Percentiles rank a stretch among this genome's conserved stretches.
Conservation (phyloP, 352 stramenopile genomes). For the Globisporangium radiosum region DNA sequence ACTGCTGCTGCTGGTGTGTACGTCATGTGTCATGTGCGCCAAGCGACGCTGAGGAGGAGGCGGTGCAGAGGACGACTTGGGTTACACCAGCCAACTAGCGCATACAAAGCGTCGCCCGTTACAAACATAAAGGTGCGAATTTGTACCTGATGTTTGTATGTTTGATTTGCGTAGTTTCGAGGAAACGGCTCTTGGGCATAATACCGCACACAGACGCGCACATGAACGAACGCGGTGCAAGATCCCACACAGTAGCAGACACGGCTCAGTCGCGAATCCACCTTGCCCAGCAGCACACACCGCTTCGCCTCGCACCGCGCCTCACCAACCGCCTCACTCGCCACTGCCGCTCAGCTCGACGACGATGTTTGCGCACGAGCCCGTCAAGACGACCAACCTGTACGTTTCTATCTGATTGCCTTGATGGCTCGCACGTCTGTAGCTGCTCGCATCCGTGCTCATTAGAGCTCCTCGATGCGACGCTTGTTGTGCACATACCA, state of each 20-base stretch:
- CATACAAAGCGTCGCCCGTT: no score
- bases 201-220: background rate
- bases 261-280: background rate
- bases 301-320: background rate
- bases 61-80: no score
- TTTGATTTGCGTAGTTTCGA: background rate
- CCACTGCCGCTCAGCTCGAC: background rate
- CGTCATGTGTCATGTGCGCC: no score
- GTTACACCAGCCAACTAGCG: no score
- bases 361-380: constrained; percentile 24
- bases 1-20: no score
- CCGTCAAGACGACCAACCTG: constrained; percentile 33
- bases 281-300: background rate
- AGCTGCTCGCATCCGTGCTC: background rate
- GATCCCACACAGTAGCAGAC: background rate
- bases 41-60: no score
- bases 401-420: constrained; percentile 10
- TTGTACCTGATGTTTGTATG: background rate
- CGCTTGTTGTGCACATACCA: background rate
- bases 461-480: no score
- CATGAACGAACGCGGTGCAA: no score
- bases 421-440: background rate
- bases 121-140: background rate
- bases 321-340: background rate
- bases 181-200: background rate